Conservation (phyloP, 2,329 filamentous ascomycete species). For the Penicillium concentricum region DNA sequence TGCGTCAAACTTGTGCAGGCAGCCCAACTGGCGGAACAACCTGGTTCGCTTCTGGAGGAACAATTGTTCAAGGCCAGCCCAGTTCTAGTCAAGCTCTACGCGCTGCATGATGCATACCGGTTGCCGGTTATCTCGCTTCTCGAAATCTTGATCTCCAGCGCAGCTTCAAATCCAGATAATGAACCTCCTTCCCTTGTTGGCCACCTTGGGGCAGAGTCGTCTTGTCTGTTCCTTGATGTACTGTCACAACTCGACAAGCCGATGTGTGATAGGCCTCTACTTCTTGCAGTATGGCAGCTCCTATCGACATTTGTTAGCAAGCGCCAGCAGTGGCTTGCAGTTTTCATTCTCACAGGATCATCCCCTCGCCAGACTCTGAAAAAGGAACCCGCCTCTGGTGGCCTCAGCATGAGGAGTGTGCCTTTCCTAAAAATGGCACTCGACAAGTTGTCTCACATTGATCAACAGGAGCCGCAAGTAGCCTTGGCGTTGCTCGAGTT, state of each 20-base stretch:
- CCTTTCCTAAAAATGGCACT: slow-evolving; percentile 76
- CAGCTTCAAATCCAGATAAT: slow-evolving; percentile 59
- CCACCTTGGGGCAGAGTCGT: slow-evolving; percentile 77
- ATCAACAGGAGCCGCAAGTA: slow-evolving; percentile 62
- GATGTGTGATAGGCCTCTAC: slow-evolving; percentile 63
- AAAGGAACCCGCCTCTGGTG: slow-evolving; percentile 47
- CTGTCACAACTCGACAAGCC: slow-evolving; percentile 76
- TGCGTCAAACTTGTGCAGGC: slow-evolving; percentile 69
- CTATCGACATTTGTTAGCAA: slow-evolving; percentile 83
- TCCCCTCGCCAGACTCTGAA: slow-evolving; percentile 75
- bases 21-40: slow-evolving; percentile 61
- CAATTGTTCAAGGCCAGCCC: slow-evolving; percentile 80
- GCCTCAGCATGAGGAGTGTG: slow-evolving; percentile 51
- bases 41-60: slow-evolving; percentile 67
- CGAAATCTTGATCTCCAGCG: slow-evolving; percentile 69
- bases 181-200: slow-evolving; percentile 94
- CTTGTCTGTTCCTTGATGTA: slow-evolving; percentile 78
- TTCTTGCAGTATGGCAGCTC: slow-evolving; percentile 76
- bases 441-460: slow-evolving; percentile 65
- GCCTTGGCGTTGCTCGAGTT: slow-evolving; percentile 80
- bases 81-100: slow-evolving; percentile 73
- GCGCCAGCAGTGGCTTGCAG: slow-evolving; percentile 93
- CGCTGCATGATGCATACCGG: slow-evolving; percentile 65
- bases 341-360: slow-evolving; percentile 84
- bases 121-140: slow-evolving; percentile 67